These are phyloP conservation scores for Hyphopichia pseudoburtonii DNA, from an alignment of 1,139 yeast genomes.

Conservation along the genomic window DNA sequence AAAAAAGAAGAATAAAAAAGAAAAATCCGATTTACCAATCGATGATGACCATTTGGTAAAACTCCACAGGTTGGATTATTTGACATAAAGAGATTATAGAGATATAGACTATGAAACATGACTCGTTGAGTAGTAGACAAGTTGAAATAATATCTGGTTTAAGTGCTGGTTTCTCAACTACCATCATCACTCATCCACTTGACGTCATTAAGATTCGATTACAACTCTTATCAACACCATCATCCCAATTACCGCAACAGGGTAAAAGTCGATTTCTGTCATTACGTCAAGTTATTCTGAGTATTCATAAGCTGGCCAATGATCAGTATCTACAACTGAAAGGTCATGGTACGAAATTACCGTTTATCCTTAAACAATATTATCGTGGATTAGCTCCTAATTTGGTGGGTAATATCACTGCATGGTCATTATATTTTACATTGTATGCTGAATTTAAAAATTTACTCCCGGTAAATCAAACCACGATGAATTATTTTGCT, in stretches of 20 bases:
- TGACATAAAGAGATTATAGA: no score
- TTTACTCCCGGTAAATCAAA: constrained; percentile 14
- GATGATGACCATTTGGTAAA: no score
- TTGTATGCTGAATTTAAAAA: constrained; percentile 63
- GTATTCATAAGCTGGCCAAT: constrained; percentile 17
- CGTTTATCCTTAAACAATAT: constrained; percentile 16
- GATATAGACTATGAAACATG: no score
- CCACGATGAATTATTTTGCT: constrained; percentile 33
- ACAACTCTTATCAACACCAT: constrained; percentile 42
- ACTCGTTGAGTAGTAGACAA: constrained; percentile 8
- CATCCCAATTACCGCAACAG: constrained; percentile 7
- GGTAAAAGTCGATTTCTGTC: constrained; percentile 7
- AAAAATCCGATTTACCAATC: no score
- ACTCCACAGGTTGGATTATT: no score
- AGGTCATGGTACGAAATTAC: constrained; percentile 2
- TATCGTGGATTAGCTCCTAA: constrained; percentile 87
- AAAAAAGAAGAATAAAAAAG: no score
- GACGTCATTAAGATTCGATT: constrained; percentile 82
- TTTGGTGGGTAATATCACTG: constrained; percentile 75
- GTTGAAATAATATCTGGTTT: constrained; percentile 72
- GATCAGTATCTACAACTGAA: constrained; percentile 3
- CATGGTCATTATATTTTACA: constrained; percentile 87
- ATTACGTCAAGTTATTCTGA: constrained; percentile 16
- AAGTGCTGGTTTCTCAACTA: constrained; percentile 79
- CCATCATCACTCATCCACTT: constrained; percentile 81